These are phyloP conservation scores for Suillus spraguei DNA, from an alignment of 768 basidiomycete genomes.

Conservation along the genomic window DNA sequence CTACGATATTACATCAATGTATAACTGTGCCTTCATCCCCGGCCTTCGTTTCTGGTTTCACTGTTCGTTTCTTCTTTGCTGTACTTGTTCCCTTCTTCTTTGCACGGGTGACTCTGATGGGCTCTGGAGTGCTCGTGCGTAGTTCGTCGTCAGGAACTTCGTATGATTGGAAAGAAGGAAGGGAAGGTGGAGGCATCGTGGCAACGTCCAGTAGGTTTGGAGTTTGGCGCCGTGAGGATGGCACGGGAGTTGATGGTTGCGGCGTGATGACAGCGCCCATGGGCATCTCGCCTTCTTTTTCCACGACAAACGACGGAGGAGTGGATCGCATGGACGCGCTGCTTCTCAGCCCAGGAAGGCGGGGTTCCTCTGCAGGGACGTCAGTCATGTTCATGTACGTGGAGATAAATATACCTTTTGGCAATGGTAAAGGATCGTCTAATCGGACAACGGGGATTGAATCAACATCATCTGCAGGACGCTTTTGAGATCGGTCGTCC, in stretches of 20 bases:
- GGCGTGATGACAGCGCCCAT: constrained; percentile 42
- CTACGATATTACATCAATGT: neutral
- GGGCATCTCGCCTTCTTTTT: constrained; percentile 88
- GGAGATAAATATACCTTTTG: constrained; percentile 29
- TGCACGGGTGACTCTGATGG: constrained; percentile 73
- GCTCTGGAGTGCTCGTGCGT: constrained; percentile 60
- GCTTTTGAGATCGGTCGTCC: constrained; percentile 53
- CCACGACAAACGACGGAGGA: constrained; percentile 59
- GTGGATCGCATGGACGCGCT: constrained; percentile 40
- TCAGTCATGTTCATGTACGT: constrained; percentile 21
- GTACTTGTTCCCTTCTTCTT: constrained; percentile 60
- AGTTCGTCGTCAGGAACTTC: constrained; percentile 50
- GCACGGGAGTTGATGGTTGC: constrained; percentile 29
- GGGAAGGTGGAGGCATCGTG: constrained; percentile 38
- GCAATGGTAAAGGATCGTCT: constrained; percentile 59
- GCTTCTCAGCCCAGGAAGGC: constrained; percentile 48
- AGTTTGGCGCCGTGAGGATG: constrained; percentile 28
- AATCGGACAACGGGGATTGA: constrained; percentile 89
- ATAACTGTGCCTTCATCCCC: neutral
- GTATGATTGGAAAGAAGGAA: constrained; percentile 52
- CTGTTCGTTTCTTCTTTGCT: constrained; percentile 70
- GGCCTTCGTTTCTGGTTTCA: constrained; percentile 21
- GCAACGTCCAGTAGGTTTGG: constrained; percentile 31
- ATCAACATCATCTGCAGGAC: constrained; percentile 66
- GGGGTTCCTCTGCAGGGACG: constrained; percentile 38